Conservation (phyloP, 2,329 filamentous ascomycete genomes). For the Lasiodiplodia theobromae region DNA sequence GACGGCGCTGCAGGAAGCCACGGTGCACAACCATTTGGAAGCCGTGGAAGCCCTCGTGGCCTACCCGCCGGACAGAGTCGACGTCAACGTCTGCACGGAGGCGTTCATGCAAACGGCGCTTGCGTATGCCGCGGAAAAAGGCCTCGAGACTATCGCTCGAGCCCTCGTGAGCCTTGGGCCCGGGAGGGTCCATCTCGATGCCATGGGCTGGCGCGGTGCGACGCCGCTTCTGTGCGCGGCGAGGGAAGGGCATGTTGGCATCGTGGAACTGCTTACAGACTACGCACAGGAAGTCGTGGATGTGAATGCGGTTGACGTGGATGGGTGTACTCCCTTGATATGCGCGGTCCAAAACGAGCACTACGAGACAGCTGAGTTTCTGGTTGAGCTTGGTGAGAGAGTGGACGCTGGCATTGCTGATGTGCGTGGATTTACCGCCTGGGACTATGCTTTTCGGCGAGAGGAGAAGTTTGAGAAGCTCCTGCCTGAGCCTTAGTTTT, state of each 20-base stretch:
- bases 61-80: not conserved
- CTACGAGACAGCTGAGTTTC: not conserved
- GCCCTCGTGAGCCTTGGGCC: not conserved
- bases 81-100: not conserved
- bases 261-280: not conserved
- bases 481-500: no score
- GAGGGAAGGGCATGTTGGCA: not conserved
- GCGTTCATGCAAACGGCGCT: not conserved
- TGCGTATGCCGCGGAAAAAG: not conserved
- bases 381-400: not conserved
- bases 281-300: not conserved
- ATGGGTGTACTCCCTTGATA: not conserved
- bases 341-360: not conserved
- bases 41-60: not conserved
- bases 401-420: not conserved
- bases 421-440: not conserved
- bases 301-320: not conserved
- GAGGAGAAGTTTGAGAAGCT: not conserved
- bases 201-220: not conserved
- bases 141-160: not conserved
- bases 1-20: not conserved
- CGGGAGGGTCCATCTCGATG: not conserved
- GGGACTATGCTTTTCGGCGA: not conserved
- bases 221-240: not conserved
- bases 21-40: not conserved